These are phyloP conservation scores for Solanum bulbocastanum DNA, from an alignment of 257 asterid species.

Conservation along the genomic window DNA sequence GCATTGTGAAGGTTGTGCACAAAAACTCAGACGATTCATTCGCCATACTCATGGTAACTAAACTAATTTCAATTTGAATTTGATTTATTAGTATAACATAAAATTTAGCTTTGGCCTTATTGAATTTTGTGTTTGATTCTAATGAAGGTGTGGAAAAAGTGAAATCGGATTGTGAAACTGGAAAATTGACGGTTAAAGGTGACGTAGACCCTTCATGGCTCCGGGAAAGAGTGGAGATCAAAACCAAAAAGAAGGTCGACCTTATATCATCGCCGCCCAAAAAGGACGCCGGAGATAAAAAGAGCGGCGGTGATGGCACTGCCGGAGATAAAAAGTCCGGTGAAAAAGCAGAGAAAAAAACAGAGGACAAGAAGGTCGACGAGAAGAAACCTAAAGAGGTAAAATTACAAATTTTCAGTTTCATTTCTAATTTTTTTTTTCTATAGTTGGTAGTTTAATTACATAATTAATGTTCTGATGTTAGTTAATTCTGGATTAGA, in stretches of 20 bases:
- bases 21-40: conserved; percentile 17
- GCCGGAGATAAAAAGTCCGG: conserved; percentile 22
- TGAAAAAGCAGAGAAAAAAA: conserved; percentile 17
- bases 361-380: conserved; percentile 18
- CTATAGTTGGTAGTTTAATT: neutral
- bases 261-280: conserved; percentile 12
- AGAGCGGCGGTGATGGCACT: neutral
- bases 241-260: conserved; percentile 18
- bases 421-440: neutral
- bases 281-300: neutral
- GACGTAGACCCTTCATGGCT: conserved; percentile 16
- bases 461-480: neutral
- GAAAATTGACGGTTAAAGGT: conserved; percentile 10
- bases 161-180: conserved; percentile 8
- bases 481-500: neutral
- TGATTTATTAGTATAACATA: too few species aligned
- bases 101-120: neutral
- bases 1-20: conserved; percentile 28
- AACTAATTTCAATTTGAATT: neutral
- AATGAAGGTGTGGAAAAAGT: conserved; percentile 18
- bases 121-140: neutral
- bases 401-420: neutral
- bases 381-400: conserved; percentile 34
- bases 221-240: conserved; percentile 11
- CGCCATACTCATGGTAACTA: conserved; percentile 10